Base-by-base conservation (phyloP, 2,329 filamentous ascomycete species). In the Ophiostoma australiae region DNA sequence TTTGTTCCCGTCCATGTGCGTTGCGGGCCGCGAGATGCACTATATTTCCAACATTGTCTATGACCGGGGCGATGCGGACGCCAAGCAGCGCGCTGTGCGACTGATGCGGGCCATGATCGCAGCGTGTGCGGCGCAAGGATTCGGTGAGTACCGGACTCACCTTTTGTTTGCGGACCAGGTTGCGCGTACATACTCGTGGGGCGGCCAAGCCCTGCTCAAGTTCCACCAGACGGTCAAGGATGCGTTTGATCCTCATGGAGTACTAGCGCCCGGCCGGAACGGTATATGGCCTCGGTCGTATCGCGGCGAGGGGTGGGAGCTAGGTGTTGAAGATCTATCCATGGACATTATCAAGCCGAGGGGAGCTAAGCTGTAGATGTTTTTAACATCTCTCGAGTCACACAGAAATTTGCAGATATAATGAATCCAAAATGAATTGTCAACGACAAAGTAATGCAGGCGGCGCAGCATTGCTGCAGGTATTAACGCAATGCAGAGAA, bases 11-110 rank as follows among this genome's bases (percentile, higher is more conserved):
- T 83, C 82, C 1, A 84, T 86, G 69, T 81, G 80, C 66, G 80
- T 86, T 5, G 83, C 83, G 11, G 80, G 83, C 73, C 79, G 84
- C 13, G 84, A 86, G 76, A 86, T 86, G 80, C 84, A 86, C 75
- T 82, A 86, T 75, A 86, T 87, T 71, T 81, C 85, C 80, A 81
- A 67, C 70, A 80, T 84, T 61, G 78, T 84, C 27, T 84, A 81
- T 74, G 78, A 84, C 73, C 77, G 79, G 1, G 78, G 76, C 66
- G 77, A 81, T 55, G 74, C 76, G 0, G 77, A 79, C 33, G 70
- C 69, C 2, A 74, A 76, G 70, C 75, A 78, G 68, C 72, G 78
- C 13, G 73, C 74, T 5, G 70, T 74, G 69, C 74, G 76, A 67
- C 74, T 82, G 11, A 80, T 84, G 73, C 76, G 75, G 15, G 74